phyloP scores from a whole-genome alignment of 345 rosid species.

The Hypericum androsaemum region DNA sequence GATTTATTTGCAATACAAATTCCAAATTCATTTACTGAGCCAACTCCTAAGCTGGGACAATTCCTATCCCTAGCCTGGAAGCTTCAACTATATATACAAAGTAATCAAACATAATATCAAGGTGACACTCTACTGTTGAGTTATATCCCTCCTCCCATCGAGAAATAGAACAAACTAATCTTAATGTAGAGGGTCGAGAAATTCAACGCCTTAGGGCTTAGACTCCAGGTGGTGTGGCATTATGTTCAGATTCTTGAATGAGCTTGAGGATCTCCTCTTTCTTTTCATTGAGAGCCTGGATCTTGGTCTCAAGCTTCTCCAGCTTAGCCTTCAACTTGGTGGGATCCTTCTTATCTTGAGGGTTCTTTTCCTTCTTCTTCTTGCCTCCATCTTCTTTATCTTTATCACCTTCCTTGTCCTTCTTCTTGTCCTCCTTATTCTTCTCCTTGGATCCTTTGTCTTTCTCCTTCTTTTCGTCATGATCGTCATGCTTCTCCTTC shows the following conservation, averaged over 20 bases:
- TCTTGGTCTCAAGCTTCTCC: slow-evolving; percentile 53
- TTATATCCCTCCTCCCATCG: background rate
- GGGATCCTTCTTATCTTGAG: slow-evolving; percentile 65
- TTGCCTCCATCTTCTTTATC: slow-evolving; percentile 21
- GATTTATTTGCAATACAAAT: no score
- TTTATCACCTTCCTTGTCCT: slow-evolving; percentile 31
- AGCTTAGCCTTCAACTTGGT: slow-evolving; percentile 51
- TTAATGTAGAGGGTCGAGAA: no score
- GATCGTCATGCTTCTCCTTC: slow-evolving; percentile 13
- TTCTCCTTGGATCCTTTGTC: slow-evolving; percentile 22
- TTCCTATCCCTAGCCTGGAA: no score
- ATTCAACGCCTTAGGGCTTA: background rate
- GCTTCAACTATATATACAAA: no score
- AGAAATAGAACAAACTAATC: no score
- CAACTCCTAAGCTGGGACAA: no score
- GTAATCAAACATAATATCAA: background rate
- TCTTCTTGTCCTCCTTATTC: slow-evolving; percentile 22
- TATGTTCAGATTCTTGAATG: slow-evolving; percentile 30
- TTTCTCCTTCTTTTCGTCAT: slow-evolving; percentile 15
- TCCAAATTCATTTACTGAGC: no score
- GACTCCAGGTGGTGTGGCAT: slow-evolving; percentile 10
- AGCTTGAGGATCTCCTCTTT: slow-evolving; percentile 46
- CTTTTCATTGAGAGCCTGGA: slow-evolving; percentile 41
- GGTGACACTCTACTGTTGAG: background rate
- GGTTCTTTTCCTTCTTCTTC: slow-evolving; percentile 46